Conservation (phyloP, 768 basidiomycete genomes). For the Omphalotus guepiniiformis region DNA sequence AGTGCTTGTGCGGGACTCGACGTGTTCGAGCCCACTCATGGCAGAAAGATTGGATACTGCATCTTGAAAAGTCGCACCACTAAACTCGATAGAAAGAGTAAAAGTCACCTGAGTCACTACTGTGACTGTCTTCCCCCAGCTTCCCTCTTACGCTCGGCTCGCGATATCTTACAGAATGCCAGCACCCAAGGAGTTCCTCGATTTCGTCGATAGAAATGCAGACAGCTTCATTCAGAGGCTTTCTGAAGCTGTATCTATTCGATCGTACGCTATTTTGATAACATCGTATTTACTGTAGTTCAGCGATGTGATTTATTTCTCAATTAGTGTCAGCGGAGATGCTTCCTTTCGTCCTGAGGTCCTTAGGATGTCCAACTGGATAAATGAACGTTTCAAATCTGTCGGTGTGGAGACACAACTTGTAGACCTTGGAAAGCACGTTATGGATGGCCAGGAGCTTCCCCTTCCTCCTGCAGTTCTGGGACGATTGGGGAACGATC, state of each 20-base stretch:
- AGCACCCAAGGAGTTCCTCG: constrained; percentile 43
- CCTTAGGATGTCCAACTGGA: constrained; percentile 81
- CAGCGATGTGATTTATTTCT: background rate
- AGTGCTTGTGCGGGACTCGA: constrained; percentile 55
- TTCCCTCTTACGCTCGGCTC: no score
- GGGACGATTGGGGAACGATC: constrained; percentile 71
- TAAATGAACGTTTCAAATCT: constrained; percentile 66
- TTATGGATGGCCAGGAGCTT: constrained; percentile 56
- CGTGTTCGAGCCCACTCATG: constrained; percentile 25
- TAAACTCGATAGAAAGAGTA: no score
- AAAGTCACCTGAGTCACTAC: no score
- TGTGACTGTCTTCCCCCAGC: no score
- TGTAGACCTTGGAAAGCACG: constrained; percentile 74
- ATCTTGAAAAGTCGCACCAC: background rate
- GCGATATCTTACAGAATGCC: constrained; percentile 36
- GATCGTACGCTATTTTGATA: constrained; percentile 21
- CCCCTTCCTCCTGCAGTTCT: constrained; percentile 27
- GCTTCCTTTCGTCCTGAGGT: constrained; percentile 70
- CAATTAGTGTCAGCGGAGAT: constrained; percentile 63
- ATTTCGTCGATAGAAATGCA: constrained; percentile 64
- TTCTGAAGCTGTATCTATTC: constrained; percentile 78
- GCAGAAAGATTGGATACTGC: background rate
- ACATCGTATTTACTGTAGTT: constrained; percentile 3
- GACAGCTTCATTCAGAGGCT: constrained; percentile 75
- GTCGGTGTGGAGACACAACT: constrained; percentile 76